Base-by-base conservation (phyloP, 2,329 filamentous ascomycete species). In the Pseudogymnoascus sp. region DNA sequence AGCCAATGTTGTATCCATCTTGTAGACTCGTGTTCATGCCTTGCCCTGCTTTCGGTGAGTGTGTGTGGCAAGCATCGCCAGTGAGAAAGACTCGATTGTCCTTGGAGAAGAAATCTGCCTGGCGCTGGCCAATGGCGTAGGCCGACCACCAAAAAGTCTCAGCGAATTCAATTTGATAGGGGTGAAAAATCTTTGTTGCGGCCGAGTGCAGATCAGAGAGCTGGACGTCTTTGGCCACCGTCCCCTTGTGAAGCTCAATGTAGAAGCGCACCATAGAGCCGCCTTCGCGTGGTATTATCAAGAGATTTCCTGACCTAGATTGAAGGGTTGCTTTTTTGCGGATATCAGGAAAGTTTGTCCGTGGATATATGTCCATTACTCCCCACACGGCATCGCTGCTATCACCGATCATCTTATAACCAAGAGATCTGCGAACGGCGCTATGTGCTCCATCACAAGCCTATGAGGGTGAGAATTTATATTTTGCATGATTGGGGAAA, bases 31-130 rank as follows among this genome's bases (percentile, higher is more conserved):
- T 78, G 64, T 82, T 82, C 77, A 82, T 80, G 3, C 81, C 84
- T 68, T 87, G 84, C 0, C 83, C 84, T 0, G 84, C 84, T 69
- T 87, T 86, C 1, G 84, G 84, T 6, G 80, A 83, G 33, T 87
- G 84, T 0, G 83, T 84, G 64, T 84, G 82, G 63, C 79, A 82
- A 12, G 82, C 80, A 68, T 84, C 82, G 0, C 82, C 82, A 0
- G 80, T 79, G 10, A 84, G 70, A 65, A 84, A 84, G 6, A 84
- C 75, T 5, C 80, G 77, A 61, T 80, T 71, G 10, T 80, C 73
- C 60, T 80, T 77, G 62, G 82, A 80, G 71, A 87, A 87, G 36
- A 76, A 74, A 39, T 82, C 78, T 0, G 84, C 84, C 25, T 87
- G 76, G 6, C 83, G 78, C 70, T 86, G 83, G 4, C 82, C 82